These are phyloP conservation scores for Argentina anserina DNA, from an alignment of 306 rosid species.

Conservation along the genomic window DNA sequence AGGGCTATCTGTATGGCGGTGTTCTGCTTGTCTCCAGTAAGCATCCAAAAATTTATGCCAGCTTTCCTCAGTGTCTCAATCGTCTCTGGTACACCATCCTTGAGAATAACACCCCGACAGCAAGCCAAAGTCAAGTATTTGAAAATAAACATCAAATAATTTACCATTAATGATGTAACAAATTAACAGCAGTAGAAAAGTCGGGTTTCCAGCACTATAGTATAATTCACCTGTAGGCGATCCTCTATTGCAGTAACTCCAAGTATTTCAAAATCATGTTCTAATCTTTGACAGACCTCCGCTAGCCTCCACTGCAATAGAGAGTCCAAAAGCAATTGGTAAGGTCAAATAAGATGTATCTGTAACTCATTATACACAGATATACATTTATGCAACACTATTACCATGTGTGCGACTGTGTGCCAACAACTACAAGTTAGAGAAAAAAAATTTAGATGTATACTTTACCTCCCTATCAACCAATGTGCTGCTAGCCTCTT, in stretches of 20 bases:
- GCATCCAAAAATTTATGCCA: slow-evolving; percentile 99
- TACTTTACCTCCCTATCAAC: slow-evolving; percentile 90
- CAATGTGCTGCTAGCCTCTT: slow-evolving; percentile 90
- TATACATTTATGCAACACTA: not conserved
- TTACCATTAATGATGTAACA: not conserved
- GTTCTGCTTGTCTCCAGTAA: slow-evolving; percentile 96
- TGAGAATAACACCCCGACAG: slow-evolving; percentile 16
- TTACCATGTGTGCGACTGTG: not conserved
- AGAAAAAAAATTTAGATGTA: slow-evolving; percentile 20
- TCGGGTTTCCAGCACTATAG: slow-evolving; percentile 13
- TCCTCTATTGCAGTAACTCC: slow-evolving; percentile 99
- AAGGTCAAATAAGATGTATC: not conserved
- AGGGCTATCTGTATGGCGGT: slow-evolving; percentile 98
- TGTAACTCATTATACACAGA: not conserved
- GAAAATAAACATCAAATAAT: slow-evolving; percentile 5
- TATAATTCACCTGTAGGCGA: slow-evolving; percentile 78
- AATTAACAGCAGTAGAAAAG: not conserved
- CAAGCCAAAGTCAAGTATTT: not conserved
- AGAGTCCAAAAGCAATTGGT: slow-evolving; percentile 12
- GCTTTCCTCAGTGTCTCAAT: slow-evolving; percentile 90
- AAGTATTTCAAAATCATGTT: slow-evolving; percentile 82
- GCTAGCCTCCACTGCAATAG: slow-evolving; percentile 92
- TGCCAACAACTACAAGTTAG: not conserved
- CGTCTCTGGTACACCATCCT: slow-evolving; percentile 99
- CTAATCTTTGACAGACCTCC: slow-evolving; percentile 89